These are phyloP conservation scores for Phytophthora macrochlamydospora DNA, from an alignment of 352 stramenopile genomes.

Conservation along the genomic window DNA sequence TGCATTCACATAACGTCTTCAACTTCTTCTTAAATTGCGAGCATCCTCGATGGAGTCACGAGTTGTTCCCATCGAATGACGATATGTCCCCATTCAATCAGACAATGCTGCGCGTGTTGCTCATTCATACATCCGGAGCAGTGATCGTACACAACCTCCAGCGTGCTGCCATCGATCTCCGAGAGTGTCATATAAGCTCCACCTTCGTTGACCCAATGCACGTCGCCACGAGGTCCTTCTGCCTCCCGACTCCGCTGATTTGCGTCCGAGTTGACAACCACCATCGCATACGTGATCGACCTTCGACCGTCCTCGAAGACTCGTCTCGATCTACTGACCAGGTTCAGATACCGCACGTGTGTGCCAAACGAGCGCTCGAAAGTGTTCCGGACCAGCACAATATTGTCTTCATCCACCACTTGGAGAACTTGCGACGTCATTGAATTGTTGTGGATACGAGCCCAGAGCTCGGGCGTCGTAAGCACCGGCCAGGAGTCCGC, in stretches of 20 bases:
- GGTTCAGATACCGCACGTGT: slow-evolving; percentile 41
- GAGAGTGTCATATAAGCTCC: slow-evolving; percentile 43
- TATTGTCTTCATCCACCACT: slow-evolving; percentile 32
- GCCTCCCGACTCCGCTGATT: slow-evolving; percentile 41
- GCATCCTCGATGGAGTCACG: slow-evolving; percentile 50
- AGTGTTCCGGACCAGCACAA: slow-evolving; percentile 34
- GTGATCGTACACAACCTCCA: slow-evolving; percentile 52
- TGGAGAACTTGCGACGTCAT: slow-evolving; percentile 40
- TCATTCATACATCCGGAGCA: slow-evolving; percentile 44
- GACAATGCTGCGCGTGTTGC: slow-evolving; percentile 51
- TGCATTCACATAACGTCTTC: too few relatives aligned
- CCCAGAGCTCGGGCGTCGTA: slow-evolving; percentile 31
- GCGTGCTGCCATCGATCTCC: slow-evolving; percentile 32
- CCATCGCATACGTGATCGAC: slow-evolving; percentile 30
- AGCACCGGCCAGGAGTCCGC: slow-evolving; percentile 40
- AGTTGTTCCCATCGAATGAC: slow-evolving; percentile 67
- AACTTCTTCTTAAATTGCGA: slow-evolving; percentile 22
- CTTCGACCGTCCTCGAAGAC: slow-evolving; percentile 22
- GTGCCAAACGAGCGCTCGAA: slow-evolving; percentile 17
- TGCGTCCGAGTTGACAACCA: slow-evolving; percentile 36
- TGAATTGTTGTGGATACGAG: slow-evolving; percentile 27
- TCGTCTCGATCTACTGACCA: slow-evolving; percentile 26
- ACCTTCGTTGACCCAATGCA: slow-evolving; percentile 46
- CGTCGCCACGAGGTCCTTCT: slow-evolving; percentile 16
- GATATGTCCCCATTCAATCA: slow-evolving; percentile 60